These are phyloP conservation scores for Chimonanthus praecox DNA, from an alignment of 164 flowering plant species.

Conservation along the genomic window DNA sequence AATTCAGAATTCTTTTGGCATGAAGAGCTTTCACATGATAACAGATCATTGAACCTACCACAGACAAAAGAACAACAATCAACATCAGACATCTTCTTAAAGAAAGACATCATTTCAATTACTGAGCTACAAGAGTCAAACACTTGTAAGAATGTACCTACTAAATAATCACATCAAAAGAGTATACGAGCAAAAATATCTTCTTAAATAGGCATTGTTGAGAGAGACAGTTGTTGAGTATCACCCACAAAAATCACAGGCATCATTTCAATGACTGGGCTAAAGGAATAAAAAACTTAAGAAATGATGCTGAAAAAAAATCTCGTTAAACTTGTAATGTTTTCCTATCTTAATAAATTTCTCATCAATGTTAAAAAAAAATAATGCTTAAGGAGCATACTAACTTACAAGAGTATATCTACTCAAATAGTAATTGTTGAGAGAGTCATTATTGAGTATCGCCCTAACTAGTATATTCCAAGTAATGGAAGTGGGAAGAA, in stretches of 20 bases:
- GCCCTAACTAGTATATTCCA: conserved; percentile 84
- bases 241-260: no score
- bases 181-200: not conserved
- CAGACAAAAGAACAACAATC: not conserved
- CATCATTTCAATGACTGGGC: no score
- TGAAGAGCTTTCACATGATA: not conserved
- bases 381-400: not conserved
- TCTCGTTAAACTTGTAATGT: no score
- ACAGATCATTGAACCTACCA: not conserved
- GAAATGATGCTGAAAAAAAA: no score
- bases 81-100: not conserved
- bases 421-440: not conserved
- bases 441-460: conserved; percentile 18
- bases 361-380: no score
- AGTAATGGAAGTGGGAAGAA: conserved; percentile 63
- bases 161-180: not conserved
- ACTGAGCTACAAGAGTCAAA: not conserved
- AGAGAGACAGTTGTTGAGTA: not conserved
- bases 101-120: not conserved
- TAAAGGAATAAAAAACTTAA: no score
- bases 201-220: no score
- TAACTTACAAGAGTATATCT: not conserved
- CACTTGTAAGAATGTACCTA: not conserved
- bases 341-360: no score
- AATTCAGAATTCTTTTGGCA: not conserved